A percentile compares a stretch with the other conserved stretches of the same genome.
These are phyloP conservation scores for Umbilicaria muhlenbergii DNA, from an alignment of 495 filamentous ascomycete species.

Conservation along the genomic window DNA sequence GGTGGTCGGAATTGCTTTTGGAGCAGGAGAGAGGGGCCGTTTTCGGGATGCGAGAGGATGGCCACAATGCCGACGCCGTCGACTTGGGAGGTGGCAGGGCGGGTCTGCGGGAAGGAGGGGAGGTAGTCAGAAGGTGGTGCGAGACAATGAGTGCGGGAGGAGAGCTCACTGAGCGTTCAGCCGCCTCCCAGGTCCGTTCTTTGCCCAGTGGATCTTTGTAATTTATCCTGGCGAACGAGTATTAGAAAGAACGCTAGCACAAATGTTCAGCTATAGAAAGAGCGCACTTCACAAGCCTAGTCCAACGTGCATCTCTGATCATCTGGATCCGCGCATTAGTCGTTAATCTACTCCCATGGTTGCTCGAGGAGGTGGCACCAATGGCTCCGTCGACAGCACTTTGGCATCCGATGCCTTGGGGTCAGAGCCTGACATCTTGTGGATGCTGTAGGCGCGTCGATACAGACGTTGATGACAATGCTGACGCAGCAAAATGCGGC, in stretches of 20 bases:
- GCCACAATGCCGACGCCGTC: constrained; percentile 88
- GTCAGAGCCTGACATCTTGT: constrained; percentile 1
- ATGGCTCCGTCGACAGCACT: constrained; percentile 30
- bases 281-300: constrained; percentile 36
- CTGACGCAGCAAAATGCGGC: too few relatives aligned
- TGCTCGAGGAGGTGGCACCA: constrained; percentile 23
- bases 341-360: constrained; percentile 8
- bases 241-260: background rate
- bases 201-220: constrained; percentile 58
- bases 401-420: constrained; percentile 20
- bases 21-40: constrained; percentile 59
- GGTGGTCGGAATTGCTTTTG: constrained; percentile 86
- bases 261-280: background rate
- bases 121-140: background rate
- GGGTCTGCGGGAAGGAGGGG: constrained; percentile 29
- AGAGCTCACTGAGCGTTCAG: constrained; percentile 43
- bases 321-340: constrained; percentile 18
- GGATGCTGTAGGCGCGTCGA: too few relatives aligned
- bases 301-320: constrained; percentile 55
- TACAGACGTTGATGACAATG: too few relatives aligned
- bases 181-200: constrained; percentile 65
- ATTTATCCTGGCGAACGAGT: constrained; percentile 34
- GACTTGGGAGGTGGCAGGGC: constrained; percentile 50
- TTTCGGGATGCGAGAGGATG: constrained; percentile 53
- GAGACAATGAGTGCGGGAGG: background rate